These are phyloP conservation scores for Russula dissimulans DNA, from an alignment of 768 basidiomycete species.

Conservation along the genomic window DNA sequence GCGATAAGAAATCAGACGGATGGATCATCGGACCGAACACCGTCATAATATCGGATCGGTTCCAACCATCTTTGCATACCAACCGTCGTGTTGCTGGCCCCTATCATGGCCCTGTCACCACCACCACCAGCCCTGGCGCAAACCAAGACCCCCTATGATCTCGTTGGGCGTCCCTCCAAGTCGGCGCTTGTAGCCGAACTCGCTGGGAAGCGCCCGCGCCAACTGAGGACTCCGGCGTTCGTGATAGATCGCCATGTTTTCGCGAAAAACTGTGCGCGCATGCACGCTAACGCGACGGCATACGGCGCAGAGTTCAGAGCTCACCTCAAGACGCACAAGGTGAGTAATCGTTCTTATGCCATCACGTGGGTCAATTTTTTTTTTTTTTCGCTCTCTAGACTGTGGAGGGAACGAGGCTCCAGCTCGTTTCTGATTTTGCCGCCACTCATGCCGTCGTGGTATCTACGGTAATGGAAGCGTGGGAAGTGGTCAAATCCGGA, in stretches of 20 bases:
- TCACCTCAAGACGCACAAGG: constrained; percentile 83
- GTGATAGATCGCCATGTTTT: constrained; percentile 69
- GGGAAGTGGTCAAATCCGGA: constrained; percentile 59
- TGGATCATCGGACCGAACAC: neutral
- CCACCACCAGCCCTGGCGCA: constrained; percentile 28
- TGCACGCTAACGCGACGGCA: constrained; percentile 55
- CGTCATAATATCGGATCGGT: too few relatives aligned
- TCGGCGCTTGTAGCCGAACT: constrained; percentile 44
- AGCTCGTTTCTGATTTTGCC: constrained; percentile 47
- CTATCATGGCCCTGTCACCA: neutral
- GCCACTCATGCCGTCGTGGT: constrained; percentile 58
- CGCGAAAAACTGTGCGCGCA: constrained; percentile 59
- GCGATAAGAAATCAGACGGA: too few relatives aligned
- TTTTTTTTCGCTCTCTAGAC: constrained; percentile 34
- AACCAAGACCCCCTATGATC: constrained; percentile 37
- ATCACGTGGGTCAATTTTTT: neutral
- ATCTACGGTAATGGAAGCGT: constrained; percentile 79
- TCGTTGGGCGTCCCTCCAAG: constrained; percentile 37
- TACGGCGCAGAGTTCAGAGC: constrained; percentile 70
- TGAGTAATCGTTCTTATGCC: constrained; percentile 19
- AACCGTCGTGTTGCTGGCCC: neutral
- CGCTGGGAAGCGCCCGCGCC: constrained; percentile 44
- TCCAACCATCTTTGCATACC: neutral
- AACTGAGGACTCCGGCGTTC: constrained; percentile 66
- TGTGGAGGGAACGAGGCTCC: constrained; percentile 61